Conservation (phyloP, 2,329 filamentous ascomycete genomes). For the Colletotrichum lini region DNA sequence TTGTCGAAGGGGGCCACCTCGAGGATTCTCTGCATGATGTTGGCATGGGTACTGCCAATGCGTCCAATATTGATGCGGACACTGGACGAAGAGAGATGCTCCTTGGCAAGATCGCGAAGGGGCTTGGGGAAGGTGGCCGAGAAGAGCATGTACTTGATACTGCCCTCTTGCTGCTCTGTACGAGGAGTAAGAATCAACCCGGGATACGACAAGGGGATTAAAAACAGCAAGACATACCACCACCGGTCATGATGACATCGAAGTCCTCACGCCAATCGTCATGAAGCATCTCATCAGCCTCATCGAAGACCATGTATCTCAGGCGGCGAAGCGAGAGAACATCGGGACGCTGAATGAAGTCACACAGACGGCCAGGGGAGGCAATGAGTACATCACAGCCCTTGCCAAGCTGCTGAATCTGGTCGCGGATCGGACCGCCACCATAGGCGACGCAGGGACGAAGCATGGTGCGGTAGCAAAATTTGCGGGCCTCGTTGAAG, state of each 20-base stretch:
- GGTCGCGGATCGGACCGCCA: conserved; percentile 79
- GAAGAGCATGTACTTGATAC: conserved; percentile 84
- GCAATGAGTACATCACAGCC: conserved; percentile 93
- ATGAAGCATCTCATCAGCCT: conserved; percentile 93
- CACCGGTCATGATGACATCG: conserved; percentile 81
- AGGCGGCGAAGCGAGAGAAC: conserved; percentile 82
- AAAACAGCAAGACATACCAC: conserved; percentile 72
- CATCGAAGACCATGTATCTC: conserved; percentile 88
- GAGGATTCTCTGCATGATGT: conserved; percentile 85
- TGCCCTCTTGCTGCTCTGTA: conserved; percentile 81
- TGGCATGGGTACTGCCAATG: conserved; percentile 84
- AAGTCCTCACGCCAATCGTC: conserved; percentile 85
- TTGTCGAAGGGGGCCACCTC: conserved; percentile 77
- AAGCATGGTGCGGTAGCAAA: conserved; percentile 96
- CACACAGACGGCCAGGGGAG: conserved; percentile 87
- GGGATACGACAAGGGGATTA: not conserved
- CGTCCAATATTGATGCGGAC: conserved; percentile 90
- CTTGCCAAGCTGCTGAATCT: conserved; percentile 80
- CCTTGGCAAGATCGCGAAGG: conserved; percentile 81
- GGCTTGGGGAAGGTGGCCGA: conserved; percentile 93
- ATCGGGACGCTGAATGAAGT: conserved; percentile 83
- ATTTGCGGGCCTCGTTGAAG: conserved; percentile 91
- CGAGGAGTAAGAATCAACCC: conserved; percentile 44
- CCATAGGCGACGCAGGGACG: conserved; percentile 93
- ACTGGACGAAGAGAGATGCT: conserved; percentile 81